Conservation (phyloP, 192 early-diverging fungal genomes). For the Coemansia sp. region DNA sequence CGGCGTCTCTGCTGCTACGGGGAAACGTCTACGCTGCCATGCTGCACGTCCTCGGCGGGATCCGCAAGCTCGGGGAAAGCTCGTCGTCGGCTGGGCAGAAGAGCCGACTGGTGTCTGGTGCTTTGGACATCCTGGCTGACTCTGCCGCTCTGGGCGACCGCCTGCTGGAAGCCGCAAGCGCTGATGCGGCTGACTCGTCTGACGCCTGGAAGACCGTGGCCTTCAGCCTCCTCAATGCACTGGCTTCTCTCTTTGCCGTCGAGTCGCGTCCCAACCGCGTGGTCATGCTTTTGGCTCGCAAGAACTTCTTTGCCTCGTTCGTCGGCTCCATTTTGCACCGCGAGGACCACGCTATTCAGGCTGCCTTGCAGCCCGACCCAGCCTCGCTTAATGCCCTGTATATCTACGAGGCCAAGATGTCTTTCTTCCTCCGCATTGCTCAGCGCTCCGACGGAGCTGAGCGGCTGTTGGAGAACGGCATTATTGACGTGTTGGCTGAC, state of each 20-base stretch:
- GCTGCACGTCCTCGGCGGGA: conserved; percentile 65
- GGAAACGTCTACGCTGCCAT: conserved; percentile 83
- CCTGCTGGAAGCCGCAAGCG: conserved; percentile 72
- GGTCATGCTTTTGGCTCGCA: conserved; percentile 52
- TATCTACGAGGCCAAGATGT: conserved; percentile 83
- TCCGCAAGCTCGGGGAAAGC: conserved; percentile 41
- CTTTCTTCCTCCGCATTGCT: conserved; percentile 79
- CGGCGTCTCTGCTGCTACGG: conserved; percentile 62
- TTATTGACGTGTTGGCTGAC: conserved; percentile 76
- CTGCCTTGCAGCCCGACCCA: conserved; percentile 58
- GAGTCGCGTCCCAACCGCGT: conserved; percentile 55
- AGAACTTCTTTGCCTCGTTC: conserved; percentile 61
- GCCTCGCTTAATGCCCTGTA: conserved; percentile 64
- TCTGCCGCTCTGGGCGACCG: conserved; percentile 61
- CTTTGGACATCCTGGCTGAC: conserved; percentile 42
- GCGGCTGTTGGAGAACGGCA: conserved; percentile 74
- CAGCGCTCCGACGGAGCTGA: conserved; percentile 74
- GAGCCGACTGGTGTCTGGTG: conserved; percentile 53
- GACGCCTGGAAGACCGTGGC: conserved; percentile 86
- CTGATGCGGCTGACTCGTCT: conserved; percentile 82
- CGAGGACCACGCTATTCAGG: conserved; percentile 62
- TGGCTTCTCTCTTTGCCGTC: conserved; percentile 60
- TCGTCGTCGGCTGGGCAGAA: conserved; percentile 1
- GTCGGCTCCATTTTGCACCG: conserved; percentile 61
- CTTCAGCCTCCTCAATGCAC: conserved; percentile 72